Base-by-base conservation (phyloP, 345 rosid genomes). In the Murraya paniculata region DNA sequence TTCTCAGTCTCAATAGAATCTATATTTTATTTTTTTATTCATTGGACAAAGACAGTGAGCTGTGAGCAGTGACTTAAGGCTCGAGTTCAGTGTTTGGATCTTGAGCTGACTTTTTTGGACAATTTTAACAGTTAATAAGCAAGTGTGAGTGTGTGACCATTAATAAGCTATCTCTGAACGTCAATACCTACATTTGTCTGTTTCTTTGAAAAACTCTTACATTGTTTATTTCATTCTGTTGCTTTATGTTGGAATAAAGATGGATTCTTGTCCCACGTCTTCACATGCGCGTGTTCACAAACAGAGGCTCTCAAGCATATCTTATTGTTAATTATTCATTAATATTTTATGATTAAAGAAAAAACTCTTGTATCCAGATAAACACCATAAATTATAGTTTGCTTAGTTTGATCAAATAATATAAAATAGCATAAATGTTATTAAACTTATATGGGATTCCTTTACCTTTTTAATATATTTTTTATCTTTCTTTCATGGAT, bases 21-120 rank as follows among this genome's bases (percentile, higher is more conserved):
- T 53, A 61, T 73, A 39, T 80, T 41, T 68, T 83, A 71, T 18
- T 70, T 22, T 2, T 58, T 22, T n/a, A n/a, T 58, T 64, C 6
- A 74, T 56, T 58, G 62, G 85, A 62, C 64, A 70, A 80, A 70
- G 38, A 79, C 79, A 66, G 74, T 72, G 77, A 74, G 77, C 62
- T 64, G 57, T 53, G 60, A 31, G 28, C 45, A 24, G 50, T 45
- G 50, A 45, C 50, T 13, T 13, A 45, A 45, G 50, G 50, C 18
- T 45, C 3, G 50, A 45, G 50, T 4, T 13, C 50, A 45, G 50
- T 13, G 18, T 45, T 45, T 45, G 50, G 13, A 45, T 14, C 50
- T 45, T 39, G 84, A 73, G 90, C 90, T 87, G 91, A 89, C 89
- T 86, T 90, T 82, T 82, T 82, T 41, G 71, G 73, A 71, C 57